Percentiles rank a stretch among this genome's conserved stretches.
phyloP scores from a whole-genome alignment of 257 asterid genomes.

The Paulownia fortunei region DNA sequence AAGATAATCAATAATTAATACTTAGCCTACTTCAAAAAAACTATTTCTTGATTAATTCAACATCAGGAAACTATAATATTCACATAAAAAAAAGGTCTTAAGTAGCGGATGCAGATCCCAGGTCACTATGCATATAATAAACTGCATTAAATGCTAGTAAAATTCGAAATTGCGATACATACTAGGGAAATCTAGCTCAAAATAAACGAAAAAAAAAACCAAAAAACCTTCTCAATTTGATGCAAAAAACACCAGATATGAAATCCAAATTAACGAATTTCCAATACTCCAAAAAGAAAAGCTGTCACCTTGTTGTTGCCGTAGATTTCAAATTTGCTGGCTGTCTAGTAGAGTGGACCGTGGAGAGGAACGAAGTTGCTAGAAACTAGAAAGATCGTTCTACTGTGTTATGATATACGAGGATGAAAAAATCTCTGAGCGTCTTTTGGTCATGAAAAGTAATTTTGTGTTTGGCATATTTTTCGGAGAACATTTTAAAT shows the following conservation, averaged over 20 bases:
- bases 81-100: not conserved
- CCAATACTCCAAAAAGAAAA: not conserved
- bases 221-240: not conserved
- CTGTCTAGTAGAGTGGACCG: not conserved
- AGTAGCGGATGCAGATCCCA: not conserved
- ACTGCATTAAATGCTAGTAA: not conserved
- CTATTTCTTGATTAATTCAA: not conserved
- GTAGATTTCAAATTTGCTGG: not conserved
- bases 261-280: not conserved
- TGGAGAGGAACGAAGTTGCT: constrained; percentile 2
- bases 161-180: not conserved
- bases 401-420: not conserved
- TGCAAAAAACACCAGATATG: not conserved
- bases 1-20: not conserved
- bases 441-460: not conserved
- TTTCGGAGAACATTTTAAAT: not conserved
- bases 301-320: constrained; percentile 16
- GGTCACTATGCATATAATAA: not conserved
- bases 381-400: not conserved
- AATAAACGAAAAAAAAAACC: not conserved
- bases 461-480: not conserved
- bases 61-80: not conserved
- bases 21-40: not conserved
- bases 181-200: not conserved
- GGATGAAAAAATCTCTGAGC: not conserved